Conservation (phyloP, 345 rosid genomes). For the Gossypium raimondii region DNA sequence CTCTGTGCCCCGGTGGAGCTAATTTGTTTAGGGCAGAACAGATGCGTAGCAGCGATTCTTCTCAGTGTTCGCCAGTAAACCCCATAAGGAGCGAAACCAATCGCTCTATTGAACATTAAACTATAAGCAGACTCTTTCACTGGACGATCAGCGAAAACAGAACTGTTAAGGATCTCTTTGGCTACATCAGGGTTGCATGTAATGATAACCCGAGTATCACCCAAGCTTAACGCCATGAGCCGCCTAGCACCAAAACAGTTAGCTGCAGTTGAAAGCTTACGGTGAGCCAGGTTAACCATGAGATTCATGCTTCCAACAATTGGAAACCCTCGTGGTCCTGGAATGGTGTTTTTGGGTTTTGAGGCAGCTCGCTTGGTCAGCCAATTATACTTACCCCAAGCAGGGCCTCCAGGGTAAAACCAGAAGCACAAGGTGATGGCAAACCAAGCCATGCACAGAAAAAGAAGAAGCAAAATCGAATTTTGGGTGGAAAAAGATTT, state of each 20-base stretch:
- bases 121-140: slow-evolving; percentile 71
- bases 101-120: slow-evolving; percentile 70
- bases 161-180: slow-evolving; percentile 55
- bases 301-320: slow-evolving; percentile 58
- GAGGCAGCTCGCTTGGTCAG: slow-evolving; percentile 16
- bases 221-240: slow-evolving; percentile 76
- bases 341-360: slow-evolving; percentile 55
- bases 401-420: slow-evolving; percentile 66
- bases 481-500: slow-evolving; percentile 34
- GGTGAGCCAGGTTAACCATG: slow-evolving; percentile 65
- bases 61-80: slow-evolving; percentile 71
- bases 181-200: slow-evolving; percentile 73
- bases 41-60: slow-evolving; percentile 54
- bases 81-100: slow-evolving; percentile 76
- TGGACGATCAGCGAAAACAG: slow-evolving; percentile 68
- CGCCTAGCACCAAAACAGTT: slow-evolving; percentile 37
- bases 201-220: slow-evolving; percentile 57
- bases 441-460: slow-evolving; percentile 35
- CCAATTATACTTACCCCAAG: slow-evolving; percentile 56
- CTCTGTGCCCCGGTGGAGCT: slow-evolving; percentile 42
- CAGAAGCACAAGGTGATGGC: slow-evolving; percentile 43
- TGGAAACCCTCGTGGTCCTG: slow-evolving; percentile 72
- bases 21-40: slow-evolving; percentile 60
- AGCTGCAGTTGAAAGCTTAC: slow-evolving; percentile 38
- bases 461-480: slow-evolving; percentile 32